Conservation (phyloP, 495 filamentous ascomycete genomes). For the Amphirosellinia nigrospora region DNA sequence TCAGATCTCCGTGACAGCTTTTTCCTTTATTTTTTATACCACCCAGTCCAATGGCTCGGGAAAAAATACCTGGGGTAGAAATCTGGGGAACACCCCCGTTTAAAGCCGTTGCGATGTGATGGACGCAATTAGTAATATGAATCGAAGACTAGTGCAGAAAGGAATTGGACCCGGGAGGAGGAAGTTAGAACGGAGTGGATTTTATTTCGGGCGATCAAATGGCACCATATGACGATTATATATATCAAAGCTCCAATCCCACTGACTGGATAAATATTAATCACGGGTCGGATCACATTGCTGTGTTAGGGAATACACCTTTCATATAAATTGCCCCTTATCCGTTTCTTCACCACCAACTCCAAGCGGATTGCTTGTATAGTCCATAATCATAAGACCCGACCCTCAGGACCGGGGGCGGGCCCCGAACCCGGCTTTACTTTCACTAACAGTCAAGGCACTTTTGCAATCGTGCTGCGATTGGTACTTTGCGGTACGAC, state of each 20-base stretch:
- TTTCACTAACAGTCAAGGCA: no score
- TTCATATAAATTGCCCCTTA: neutral
- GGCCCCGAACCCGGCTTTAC: conserved; percentile 12
- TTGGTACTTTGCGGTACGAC: neutral
- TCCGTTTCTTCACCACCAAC: neutral
- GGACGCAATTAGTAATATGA: neutral
- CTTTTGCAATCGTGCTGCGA: neutral
- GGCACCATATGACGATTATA: neutral
- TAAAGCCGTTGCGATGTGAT: neutral
- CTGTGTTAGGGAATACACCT: neutral
- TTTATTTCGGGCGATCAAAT: neutral
- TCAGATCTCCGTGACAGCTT: neutral
- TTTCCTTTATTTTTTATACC: no score
- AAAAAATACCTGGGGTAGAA: neutral
- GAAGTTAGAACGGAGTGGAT: neutral
- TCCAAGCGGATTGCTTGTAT: neutral
- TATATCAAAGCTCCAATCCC: neutral
- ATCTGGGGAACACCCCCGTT: neutral
- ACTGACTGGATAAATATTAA: neutral
- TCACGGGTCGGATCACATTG: neutral
- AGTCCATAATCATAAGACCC: conserved; percentile 3
- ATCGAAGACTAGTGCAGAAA: neutral
- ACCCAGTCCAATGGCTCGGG: neutral
- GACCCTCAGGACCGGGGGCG: neutral
- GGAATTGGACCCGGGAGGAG: neutral